phyloP scores from a whole-genome alignment of 495 filamentous ascomycete species.

The Neurospora africana region DNA sequence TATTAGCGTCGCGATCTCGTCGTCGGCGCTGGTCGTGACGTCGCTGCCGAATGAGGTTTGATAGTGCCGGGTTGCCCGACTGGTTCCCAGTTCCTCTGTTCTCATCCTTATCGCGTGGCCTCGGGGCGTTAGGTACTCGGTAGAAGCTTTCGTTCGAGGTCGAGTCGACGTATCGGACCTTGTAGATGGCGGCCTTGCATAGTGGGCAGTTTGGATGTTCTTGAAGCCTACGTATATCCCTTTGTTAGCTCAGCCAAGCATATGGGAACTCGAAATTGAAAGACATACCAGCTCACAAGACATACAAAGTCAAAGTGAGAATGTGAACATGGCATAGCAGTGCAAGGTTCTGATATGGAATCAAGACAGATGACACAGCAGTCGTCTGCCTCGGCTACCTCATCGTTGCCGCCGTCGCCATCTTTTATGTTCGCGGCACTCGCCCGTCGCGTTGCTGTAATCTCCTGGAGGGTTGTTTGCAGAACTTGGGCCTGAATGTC shows the following conservation, averaged over 20 bases:
- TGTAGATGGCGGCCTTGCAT: slow-evolving; percentile 58
- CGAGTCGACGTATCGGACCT: slow-evolving; percentile 55
- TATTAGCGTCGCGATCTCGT: slow-evolving; percentile 6
- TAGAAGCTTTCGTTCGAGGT: slow-evolving; percentile 41
- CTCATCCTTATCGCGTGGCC: neutral
- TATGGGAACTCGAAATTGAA: neutral
- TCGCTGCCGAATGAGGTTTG: slow-evolving; percentile 1
- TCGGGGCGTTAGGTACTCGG: slow-evolving; percentile 20
- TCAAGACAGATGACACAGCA: slow-evolving; percentile 70
- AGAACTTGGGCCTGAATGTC: slow-evolving; percentile 35
- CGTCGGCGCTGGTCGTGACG: slow-evolving; percentile 12
- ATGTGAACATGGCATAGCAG: slow-evolving; percentile 68
- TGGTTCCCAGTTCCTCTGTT: neutral
- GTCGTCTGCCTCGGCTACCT: slow-evolving; percentile 8
- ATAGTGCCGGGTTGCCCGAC: neutral
- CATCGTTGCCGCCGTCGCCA: neutral
- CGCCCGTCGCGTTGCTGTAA: slow-evolving; percentile 21
- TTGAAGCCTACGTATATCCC: slow-evolving; percentile 33
- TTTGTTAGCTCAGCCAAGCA: neutral
- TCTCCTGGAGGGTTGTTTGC: slow-evolving; percentile 36
- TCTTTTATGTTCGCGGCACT: neutral
- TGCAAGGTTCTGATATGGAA: slow-evolving; percentile 56
- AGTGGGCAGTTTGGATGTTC: slow-evolving; percentile 64
- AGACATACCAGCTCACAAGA: slow-evolving; percentile 56
- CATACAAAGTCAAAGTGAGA: slow-evolving; percentile 76